phyloP scores from a whole-genome alignment of 495 filamentous ascomycete genomes.

The Entonaema liquescens region DNA sequence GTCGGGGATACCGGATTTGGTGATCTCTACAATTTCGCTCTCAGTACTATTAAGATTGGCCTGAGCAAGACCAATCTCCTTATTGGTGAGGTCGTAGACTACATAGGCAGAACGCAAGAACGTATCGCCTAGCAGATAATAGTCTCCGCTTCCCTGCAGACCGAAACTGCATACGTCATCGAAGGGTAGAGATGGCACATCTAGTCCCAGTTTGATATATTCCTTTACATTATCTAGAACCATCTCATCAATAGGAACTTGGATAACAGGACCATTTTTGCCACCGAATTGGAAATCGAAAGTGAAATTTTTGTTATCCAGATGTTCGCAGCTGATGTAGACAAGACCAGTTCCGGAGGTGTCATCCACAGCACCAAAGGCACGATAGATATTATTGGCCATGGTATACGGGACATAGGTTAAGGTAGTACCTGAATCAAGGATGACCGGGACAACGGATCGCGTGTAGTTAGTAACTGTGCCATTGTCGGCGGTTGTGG shows the following conservation, averaged over 20 bases:
- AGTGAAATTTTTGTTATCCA: constrained; percentile 66
- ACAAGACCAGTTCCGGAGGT: constrained; percentile 53
- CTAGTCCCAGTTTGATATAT: constrained; percentile 38
- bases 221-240: constrained; percentile 64
- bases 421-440: constrained; percentile 87
- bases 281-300: constrained; percentile 69
- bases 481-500: constrained; percentile 47
- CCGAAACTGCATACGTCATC: constrained; percentile 54
- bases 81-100: constrained; percentile 87
- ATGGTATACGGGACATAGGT: constrained; percentile 80
- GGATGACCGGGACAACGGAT: constrained; percentile 64
- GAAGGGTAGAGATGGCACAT: constrained; percentile 43
- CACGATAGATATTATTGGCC: constrained; percentile 62
- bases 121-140: constrained; percentile 75
- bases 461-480: constrained; percentile 36
- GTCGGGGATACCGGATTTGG: constrained; percentile 51
- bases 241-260: constrained; percentile 76
- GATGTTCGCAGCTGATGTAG: constrained; percentile 57
- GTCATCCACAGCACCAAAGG: constrained; percentile 63
- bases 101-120: constrained; percentile 94
- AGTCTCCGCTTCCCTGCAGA: constrained; percentile 44
- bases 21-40: constrained; percentile 58
- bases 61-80: constrained; percentile 85
- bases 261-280: constrained; percentile 64
- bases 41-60: constrained; percentile 80